Percentiles rank a stretch among this genome's conserved stretches.
phyloP scores from a whole-genome alignment of 2,329 filamentous ascomycete species.

The Grosmannia clavigera region DNA sequence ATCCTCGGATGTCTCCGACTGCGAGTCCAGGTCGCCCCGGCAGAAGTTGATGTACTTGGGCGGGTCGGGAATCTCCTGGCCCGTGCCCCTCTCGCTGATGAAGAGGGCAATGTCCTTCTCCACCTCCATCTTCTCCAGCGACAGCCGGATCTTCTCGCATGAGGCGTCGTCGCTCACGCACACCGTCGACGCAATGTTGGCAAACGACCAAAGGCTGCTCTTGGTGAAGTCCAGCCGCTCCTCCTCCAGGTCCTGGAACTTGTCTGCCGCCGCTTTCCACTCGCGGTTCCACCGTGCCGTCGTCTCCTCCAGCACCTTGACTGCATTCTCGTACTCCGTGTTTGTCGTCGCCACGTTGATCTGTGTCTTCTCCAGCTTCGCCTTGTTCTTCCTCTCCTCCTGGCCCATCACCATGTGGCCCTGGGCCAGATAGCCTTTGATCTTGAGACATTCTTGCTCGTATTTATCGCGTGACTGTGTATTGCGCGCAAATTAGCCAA shows the following conservation, averaged over 20 bases:
- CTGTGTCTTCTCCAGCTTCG: conserved; percentile 96
- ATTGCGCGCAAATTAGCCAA: no score
- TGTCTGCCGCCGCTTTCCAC: conserved; percentile 96
- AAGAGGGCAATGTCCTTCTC: conserved; percentile 87
- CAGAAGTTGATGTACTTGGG: conserved; percentile 99
- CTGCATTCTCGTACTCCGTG: conserved; percentile 82
- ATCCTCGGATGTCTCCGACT: conserved; percentile 75
- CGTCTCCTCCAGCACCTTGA: conserved; percentile 89
- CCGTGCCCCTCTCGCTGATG: conserved; percentile 80
- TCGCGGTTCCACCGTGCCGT: conserved; percentile 94
- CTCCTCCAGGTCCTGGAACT: conserved; percentile 98
- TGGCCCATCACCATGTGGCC: conserved; percentile 99
- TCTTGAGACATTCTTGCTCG: conserved; percentile 94
- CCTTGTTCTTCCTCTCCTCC: conserved; percentile 97
- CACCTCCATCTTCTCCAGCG: conserved; percentile 84
- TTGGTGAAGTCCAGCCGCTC: conserved; percentile 95
- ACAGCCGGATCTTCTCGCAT: conserved; percentile 90
- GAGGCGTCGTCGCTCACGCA: conserved; percentile 95
- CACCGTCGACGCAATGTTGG: conserved; percentile 92
- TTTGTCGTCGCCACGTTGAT: conserved; percentile 87
- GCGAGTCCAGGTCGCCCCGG: conserved; percentile 72
- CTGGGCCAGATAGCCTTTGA: conserved; percentile 96
- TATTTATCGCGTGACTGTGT: conserved; percentile 63
- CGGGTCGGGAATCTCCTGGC: conserved; percentile 92
- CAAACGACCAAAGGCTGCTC: conserved; percentile 95